Conservation (phyloP, 768 basidiomycete species). For the Podaxis sp. region DNA sequence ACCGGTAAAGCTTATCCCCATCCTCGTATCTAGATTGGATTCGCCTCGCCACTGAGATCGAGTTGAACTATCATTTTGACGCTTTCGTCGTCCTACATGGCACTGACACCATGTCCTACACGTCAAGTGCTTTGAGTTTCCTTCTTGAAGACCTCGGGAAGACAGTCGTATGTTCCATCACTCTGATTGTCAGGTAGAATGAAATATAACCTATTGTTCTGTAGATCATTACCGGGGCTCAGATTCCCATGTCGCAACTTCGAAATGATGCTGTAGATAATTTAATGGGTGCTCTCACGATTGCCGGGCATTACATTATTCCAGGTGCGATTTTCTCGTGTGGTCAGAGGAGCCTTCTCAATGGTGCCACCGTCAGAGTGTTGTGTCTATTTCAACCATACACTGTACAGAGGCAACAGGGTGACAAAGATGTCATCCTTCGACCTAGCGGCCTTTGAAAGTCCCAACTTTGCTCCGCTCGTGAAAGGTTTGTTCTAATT, state of each 20-base stretch:
- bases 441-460: slow-evolving; percentile 80
- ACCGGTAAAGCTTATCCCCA: slow-evolving; percentile 1
- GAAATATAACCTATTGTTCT: neutral
- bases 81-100: slow-evolving; percentile 91
- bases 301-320: slow-evolving; percentile 90
- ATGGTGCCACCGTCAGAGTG: slow-evolving; percentile 51
- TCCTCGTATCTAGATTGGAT: slow-evolving; percentile 69
- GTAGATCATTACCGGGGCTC: slow-evolving; percentile 89
- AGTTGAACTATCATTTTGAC: slow-evolving; percentile 90
- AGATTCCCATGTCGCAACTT: slow-evolving; percentile 88
- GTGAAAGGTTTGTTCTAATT: slow-evolving; percentile 63
- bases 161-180: slow-evolving; percentile 60
- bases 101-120: slow-evolving; percentile 91
- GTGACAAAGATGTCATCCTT: slow-evolving; percentile 82
- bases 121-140: slow-evolving; percentile 87
- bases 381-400: slow-evolving; percentile 88
- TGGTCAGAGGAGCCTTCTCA: neutral
- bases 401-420: slow-evolving; percentile 82
- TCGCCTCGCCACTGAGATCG: slow-evolving; percentile 87
- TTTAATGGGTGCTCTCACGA: slow-evolving; percentile 81
- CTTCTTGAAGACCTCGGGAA: slow-evolving; percentile 91
- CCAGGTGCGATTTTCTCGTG: slow-evolving; percentile 56
- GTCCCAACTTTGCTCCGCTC: slow-evolving; percentile 80
- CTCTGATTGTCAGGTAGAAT: neutral
- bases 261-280: slow-evolving; percentile 97